phyloP scores from a whole-genome alignment of 75 land plant species.

The Pinus albicaulis region DNA sequence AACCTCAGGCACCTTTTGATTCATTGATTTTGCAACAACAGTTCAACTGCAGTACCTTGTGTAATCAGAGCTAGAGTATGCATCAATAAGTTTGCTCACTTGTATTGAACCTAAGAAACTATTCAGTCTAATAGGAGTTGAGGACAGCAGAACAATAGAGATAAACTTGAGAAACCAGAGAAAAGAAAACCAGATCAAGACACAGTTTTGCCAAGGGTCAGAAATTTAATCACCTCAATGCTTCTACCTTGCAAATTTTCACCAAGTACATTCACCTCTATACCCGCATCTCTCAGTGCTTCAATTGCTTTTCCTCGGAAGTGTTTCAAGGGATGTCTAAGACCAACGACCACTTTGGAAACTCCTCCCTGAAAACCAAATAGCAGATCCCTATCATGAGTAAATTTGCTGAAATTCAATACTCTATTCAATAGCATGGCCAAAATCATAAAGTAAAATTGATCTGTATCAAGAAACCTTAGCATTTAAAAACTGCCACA shows the following conservation, averaged over 20 bases:
- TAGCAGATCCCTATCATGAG: background rate
- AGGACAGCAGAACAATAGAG: background rate
- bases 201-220: too few relatives aligned
- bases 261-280: slow-evolving; percentile 8
- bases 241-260: slow-evolving; percentile 7
- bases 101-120: background rate
- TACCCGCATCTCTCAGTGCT: slow-evolving; percentile 5
- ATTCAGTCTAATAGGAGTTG: background rate
- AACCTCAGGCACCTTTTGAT: background rate
- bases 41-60: background rate
- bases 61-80: background rate
- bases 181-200: background rate
- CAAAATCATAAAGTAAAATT: background rate
- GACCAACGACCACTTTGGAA: slow-evolving; percentile 2
- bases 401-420: background rate
- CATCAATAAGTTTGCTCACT: background rate
- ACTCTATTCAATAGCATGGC: background rate
- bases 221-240: background rate
- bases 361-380: slow-evolving; percentile 5
- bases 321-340: slow-evolving; percentile 12
- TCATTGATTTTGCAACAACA: background rate
- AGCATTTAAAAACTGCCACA: background rate
- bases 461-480: background rate
- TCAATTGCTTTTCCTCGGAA: slow-evolving; percentile 12
- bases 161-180: background rate